Base-by-base conservation (phyloP, 306 rosid genomes). In the Vigna reflexopilosa region DNA sequence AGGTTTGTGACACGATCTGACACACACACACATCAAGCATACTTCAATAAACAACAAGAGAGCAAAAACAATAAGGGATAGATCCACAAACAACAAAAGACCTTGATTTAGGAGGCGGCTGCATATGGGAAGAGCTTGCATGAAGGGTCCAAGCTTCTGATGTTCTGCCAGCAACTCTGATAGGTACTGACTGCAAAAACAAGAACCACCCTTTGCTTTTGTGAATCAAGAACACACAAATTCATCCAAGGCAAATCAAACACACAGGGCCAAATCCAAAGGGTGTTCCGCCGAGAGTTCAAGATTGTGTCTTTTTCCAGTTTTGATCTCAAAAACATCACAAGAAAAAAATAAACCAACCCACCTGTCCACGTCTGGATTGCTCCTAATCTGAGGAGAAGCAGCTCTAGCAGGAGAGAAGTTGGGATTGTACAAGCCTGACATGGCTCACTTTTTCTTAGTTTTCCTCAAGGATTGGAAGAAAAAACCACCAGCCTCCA, bases 21-120 rank as follows among this genome's bases (percentile, higher is more conserved):
- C 70, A 38, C 50, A 67, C 42, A 75, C 76, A 51, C 59, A 68
- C 63, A 72, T 71, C 82, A 71, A 81, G 24, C 42, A 81, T 19
- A 8, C 45, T 20, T 64, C 58, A 32, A 55, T 1, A 56, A 9
- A 72, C 78, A 72, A 67, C 30, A 78, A 42, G 30, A 45, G 9
- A 4, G 50, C 54, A 73, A 67, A 58, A 81, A 57, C 59, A 82
- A 58, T 24, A 32, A 62, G 19, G 9, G 67, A 61, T 8, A 62
- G 68, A 62, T 62, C 68, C 45, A 62, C 64, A 55, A 20, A 55
- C 30, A 55, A 12, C 13, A 62, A 40, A 1, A 55, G 30, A 79
- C 98, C 98, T 92, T 95, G 98, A 89, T 92, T 92, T 85, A 95
- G 86, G 51, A 95, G 89, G 36, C 98, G 95, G 83, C 86, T 89